phyloP scores from a whole-genome alignment of 2,329 filamentous ascomycete genomes.

The Trichoderma sp. region DNA sequence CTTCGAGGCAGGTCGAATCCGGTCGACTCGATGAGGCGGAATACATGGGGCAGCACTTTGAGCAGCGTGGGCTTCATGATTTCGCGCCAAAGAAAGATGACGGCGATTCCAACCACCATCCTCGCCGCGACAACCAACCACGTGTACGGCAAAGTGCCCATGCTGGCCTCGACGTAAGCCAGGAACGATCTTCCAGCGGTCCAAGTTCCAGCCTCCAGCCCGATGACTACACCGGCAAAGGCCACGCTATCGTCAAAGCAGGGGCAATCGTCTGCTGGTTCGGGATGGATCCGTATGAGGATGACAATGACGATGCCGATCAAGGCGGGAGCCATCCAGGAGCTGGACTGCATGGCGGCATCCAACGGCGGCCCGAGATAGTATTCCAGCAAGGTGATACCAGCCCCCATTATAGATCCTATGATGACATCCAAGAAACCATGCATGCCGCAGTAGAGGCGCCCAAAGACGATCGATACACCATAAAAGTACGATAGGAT shows the following conservation, averaged over 20 bases:
- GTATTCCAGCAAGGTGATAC: slow-evolving; percentile 62
- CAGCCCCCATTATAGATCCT: slow-evolving; percentile 74
- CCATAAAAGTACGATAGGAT: slow-evolving; percentile 79
- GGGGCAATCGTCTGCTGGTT: slow-evolving; percentile 94
- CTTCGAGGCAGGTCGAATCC: slow-evolving; percentile 81
- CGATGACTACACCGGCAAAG: slow-evolving; percentile 88
- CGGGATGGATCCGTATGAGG: slow-evolving; percentile 86
- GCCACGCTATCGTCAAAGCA: slow-evolving; percentile 96
- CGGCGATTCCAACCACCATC: slow-evolving; percentile 75
- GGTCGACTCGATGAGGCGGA: slow-evolving; percentile 78
- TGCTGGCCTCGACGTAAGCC: slow-evolving; percentile 56
- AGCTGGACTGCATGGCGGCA: slow-evolving; percentile 66
- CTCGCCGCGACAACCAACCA: slow-evolving; percentile 64
- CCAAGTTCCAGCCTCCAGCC: slow-evolving; percentile 81
- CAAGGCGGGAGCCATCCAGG: slow-evolving; percentile 64
- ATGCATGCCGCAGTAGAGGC: slow-evolving; percentile 98
- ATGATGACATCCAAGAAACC: slow-evolving; percentile 89
- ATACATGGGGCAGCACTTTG: slow-evolving; percentile 77
- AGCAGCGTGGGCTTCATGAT: slow-evolving; percentile 83
- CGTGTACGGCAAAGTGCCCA: slow-evolving; percentile 67
- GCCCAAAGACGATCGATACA: slow-evolving; percentile 83
- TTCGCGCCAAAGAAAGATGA: slow-evolving; percentile 89
- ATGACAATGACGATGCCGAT: slow-evolving; percentile 68
- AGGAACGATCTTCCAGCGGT: slow-evolving; percentile 64
- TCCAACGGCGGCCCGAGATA: slow-evolving; percentile 66